A percentile compares a stretch with the other conserved stretches of the same genome.
Evolutionary conservation across 2,329 filamentous ascomycete species (phyloP).

Genomic region (Camptophora hylomeconis): DNA sequence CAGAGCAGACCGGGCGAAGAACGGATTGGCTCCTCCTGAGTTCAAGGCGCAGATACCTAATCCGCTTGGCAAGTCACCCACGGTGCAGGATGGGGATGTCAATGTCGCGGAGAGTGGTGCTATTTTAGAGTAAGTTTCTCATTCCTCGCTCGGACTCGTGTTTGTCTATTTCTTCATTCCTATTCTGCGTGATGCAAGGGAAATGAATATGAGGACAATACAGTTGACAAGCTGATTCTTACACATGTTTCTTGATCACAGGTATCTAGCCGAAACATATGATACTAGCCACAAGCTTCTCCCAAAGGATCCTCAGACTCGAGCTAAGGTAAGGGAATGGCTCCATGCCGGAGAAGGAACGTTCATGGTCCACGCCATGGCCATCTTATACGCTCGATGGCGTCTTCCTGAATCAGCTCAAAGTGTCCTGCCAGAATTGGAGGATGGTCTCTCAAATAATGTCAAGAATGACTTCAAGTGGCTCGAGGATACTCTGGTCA

Average conservation of each 20-base stretch:
- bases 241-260: conserved; percentile 9
- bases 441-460: conserved; percentile 28
- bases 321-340: conserved; percentile 29
- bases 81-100: conserved; percentile 29
- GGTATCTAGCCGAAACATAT: conserved; percentile 35
- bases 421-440: conserved; percentile 21
- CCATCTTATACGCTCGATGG: conserved; percentile 33
- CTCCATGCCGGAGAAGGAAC: conserved; percentile 36
- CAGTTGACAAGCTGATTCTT: no score
- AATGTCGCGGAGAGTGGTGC: conserved; percentile 32
- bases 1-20: conserved; percentile 54
- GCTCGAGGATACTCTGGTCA: conserved; percentile 29
- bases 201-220: no score
- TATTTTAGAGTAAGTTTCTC: conserved; percentile 30
- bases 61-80: conserved; percentile 33
- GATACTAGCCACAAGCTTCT: conserved; percentile 27
- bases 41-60: conserved; percentile 31
- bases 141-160: no score
- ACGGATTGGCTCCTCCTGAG: conserved; percentile 42
- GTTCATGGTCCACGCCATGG: conserved; percentile 31
- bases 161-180: no score
- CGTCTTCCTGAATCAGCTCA: conserved; percentile 23
- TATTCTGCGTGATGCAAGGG: no score
- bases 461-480: conserved; percentile 33
- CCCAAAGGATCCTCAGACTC: conserved; percentile 21